phyloP scores from a whole-genome alignment of 441 rosid species.

The Geranium incanum region DNA sequence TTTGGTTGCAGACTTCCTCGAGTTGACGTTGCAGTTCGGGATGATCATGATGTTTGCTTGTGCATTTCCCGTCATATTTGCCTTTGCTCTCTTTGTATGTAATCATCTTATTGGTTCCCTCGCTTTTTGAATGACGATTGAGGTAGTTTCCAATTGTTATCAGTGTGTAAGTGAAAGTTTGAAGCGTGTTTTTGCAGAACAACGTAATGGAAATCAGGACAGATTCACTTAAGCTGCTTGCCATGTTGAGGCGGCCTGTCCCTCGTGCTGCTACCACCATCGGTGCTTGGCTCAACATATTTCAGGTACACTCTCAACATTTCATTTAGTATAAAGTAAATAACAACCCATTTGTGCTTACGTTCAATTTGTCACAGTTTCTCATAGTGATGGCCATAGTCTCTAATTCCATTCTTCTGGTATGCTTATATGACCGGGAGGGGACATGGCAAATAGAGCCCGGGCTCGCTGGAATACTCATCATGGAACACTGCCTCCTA shows the following conservation, averaged over 20 bases:
- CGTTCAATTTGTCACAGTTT: slow-evolving; percentile 34
- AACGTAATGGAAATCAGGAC: slow-evolving; percentile 72
- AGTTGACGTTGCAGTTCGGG: slow-evolving; percentile 84
- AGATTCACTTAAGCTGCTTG: slow-evolving; percentile 75
- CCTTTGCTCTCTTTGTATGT: slow-evolving; percentile 63
- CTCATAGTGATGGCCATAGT: slow-evolving; percentile 84
- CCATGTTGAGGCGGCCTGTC: slow-evolving; percentile 66
- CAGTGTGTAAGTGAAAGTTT: slow-evolving; percentile 10
- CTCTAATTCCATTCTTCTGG: slow-evolving; percentile 82
- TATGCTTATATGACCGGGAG: slow-evolving; percentile 77
- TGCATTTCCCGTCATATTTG: slow-evolving; percentile 84
- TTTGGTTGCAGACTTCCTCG: slow-evolving; percentile 54
- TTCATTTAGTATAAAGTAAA: no score
- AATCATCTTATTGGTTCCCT: slow-evolving; percentile 15
- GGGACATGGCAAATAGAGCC: slow-evolving; percentile 92
- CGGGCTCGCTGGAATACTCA: slow-evolving; percentile 74
- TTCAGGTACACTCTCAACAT: slow-evolving; percentile 49
- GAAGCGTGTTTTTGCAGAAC: slow-evolving; percentile 42
- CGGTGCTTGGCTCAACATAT: slow-evolving; percentile 92
- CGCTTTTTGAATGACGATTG: slow-evolving; percentile 4
- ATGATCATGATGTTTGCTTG: slow-evolving; percentile 99
- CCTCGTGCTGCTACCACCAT: slow-evolving; percentile 75
- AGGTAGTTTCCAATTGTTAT: slow-evolving; percentile 4
- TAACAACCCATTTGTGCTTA: neutral
- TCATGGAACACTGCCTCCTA: slow-evolving; percentile 69